Evolutionary conservation across 2,329 filamentous ascomycete genomes (phyloP), one percentile per base, ranked within the genome.

Genomic region (Mycocentrospora acerina): DNA sequence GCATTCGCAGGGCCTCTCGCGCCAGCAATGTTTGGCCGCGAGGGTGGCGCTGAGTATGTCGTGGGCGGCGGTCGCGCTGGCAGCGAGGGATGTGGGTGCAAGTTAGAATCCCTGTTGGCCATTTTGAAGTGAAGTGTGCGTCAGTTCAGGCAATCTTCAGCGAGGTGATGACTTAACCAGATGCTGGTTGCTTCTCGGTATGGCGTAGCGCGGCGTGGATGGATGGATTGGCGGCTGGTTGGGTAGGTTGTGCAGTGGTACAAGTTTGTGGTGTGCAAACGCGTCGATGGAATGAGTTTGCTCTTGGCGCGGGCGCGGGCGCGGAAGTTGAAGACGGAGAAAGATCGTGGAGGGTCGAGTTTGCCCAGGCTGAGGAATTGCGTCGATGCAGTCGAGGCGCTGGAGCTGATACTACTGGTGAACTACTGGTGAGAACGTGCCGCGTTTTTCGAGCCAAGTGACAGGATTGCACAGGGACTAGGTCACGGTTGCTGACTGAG

Each of bases 31-130:
- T 49, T 55, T 30, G 64, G 60, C 24, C 71, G 64, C 18, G 80
- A 74, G 35, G 82, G 80, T 29, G 87, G 86, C 46, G 88, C 88
- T 55, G 70, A 68, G 46, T 67, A 67, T 37, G 64, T 66, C 17
- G 82, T 74, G 35, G 82, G 79, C 28, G 88, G 87, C 46, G 88
- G 88, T 55, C 86, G 84, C 48, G 88, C 82, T 51, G 88, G 88
- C 26, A 94, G 84, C 55, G 85, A 88, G 60, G 65, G 79, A 72
- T 57, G 72, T 27, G 70, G 66, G 57, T 61, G 68, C 55, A 66
- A 46, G 24, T 55, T 51, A 11, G 39, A 27, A 30, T 51, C 46
- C 28, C 34, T 48, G 44, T 35, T 48, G 27, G 46, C 47, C 44
- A 60, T 60, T 28, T 32, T 42, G 41, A 40, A 26, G 34, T 26